phyloP scores from a whole-genome alignment of 2,329 filamentous ascomycete species.

The Exophiala mesophila region DNA sequence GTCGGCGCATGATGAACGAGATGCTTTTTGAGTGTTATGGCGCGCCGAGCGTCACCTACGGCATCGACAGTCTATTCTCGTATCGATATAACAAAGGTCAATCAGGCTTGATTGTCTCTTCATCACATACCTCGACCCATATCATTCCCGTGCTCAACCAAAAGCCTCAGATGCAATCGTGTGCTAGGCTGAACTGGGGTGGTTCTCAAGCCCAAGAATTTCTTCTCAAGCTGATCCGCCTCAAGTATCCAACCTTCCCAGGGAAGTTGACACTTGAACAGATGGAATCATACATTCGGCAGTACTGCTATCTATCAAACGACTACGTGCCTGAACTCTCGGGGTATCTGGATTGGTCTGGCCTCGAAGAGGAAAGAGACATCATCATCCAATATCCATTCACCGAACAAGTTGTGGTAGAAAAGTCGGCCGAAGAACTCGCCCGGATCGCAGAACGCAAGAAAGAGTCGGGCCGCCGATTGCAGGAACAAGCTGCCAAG shows the following conservation, averaged over 20 bases:
- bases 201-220: slow-evolving; percentile 87
- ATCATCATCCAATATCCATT: slow-evolving; percentile 88
- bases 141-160: slow-evolving; percentile 87
- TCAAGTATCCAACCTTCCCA: slow-evolving; percentile 83
- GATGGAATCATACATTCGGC: slow-evolving; percentile 77
- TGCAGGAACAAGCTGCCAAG: slow-evolving; percentile 95
- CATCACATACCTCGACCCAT: slow-evolving; percentile 89
- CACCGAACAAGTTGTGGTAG: slow-evolving; percentile 80
- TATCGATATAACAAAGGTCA: slow-evolving; percentile 86
- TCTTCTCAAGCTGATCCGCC: slow-evolving; percentile 75
- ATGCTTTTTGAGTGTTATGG: slow-evolving; percentile 95
- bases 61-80: slow-evolving; percentile 94
- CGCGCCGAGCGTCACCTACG: slow-evolving; percentile 84
- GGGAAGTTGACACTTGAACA: slow-evolving; percentile 82
- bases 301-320: slow-evolving; percentile 84
- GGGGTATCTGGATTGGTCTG: slow-evolving; percentile 81
- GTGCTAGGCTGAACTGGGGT: slow-evolving; percentile 90
- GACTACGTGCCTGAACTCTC: slow-evolving; percentile 76
- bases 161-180: slow-evolving; percentile 77
- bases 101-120: slow-evolving; percentile 84
- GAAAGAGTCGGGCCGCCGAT: slow-evolving; percentile 82
- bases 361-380: slow-evolving; percentile 76
- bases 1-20: slow-evolving; percentile 91
- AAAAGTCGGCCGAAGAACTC: slow-evolving; percentile 93
- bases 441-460: slow-evolving; percentile 86